Conservation (phyloP, 2,329 filamentous ascomycete genomes). For the Fusarium subtropicale region DNA sequence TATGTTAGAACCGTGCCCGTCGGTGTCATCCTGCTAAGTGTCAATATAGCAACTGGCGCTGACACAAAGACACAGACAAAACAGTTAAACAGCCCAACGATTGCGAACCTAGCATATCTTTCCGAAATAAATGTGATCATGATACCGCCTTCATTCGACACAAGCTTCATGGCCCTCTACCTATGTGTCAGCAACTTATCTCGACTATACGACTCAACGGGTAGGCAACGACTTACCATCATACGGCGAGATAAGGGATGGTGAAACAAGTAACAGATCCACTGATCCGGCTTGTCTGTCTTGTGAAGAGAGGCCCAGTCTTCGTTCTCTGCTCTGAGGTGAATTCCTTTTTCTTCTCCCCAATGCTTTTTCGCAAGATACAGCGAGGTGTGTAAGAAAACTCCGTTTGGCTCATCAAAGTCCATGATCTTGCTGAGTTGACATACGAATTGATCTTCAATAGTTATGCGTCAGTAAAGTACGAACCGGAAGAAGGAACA, state of each 20-base stretch:
- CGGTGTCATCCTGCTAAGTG: slow-evolving; percentile 9
- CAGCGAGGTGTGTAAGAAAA: neutral
- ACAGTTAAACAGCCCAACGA: slow-evolving; percentile 15
- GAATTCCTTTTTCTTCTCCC: slow-evolving; percentile 10
- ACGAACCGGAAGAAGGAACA: neutral
- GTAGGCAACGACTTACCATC: slow-evolving; percentile 2
- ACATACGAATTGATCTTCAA: slow-evolving; percentile 11
- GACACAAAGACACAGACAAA: slow-evolving; percentile 12
- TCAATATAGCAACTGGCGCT: slow-evolving; percentile 19
- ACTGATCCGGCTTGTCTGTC: slow-evolving; percentile 10
- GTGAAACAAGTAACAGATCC: neutral
- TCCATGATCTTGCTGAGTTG: slow-evolving; percentile 13
- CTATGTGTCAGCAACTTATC: neutral
- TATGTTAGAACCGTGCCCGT: slow-evolving; percentile 8
- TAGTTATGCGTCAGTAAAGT: neutral
- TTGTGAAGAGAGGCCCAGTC: slow-evolving; percentile 13
- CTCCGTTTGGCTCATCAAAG: slow-evolving; percentile 8
- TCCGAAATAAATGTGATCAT: neutral
- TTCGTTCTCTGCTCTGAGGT: slow-evolving; percentile 7
- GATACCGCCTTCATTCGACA: neutral
- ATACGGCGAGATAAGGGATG: neutral
- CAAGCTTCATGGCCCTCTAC: neutral
- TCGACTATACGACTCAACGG: neutral
- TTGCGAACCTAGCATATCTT: neutral
- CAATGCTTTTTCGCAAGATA: neutral